Evolutionary conservation across 805 yeast species (phyloP), one percentile per base, ranked within the genome.

Genomic region (Candida dendrica): DNA sequence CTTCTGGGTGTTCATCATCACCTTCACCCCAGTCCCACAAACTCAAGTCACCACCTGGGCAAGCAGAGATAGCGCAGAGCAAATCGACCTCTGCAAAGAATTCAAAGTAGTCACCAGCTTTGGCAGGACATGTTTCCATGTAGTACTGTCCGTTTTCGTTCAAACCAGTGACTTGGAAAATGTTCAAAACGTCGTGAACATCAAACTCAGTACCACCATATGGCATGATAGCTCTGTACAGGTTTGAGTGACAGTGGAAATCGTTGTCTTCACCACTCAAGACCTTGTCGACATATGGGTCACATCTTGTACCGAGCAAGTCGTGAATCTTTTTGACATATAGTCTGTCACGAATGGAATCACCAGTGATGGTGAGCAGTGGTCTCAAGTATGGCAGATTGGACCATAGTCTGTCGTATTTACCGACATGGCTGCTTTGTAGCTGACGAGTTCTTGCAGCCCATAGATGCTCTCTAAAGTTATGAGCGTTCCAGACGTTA

Each of bases 11-110:
- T 24, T 63, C 65, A 20, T 66, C 69, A 33, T 63, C 69, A 41
- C 72, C 71, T 56, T 77, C 83, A 42, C 84, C 84, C 86, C 86
- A 80, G 37, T 77, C 84, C 85, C 85, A 80, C 40, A 68, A 65
- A 24, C 81, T 74, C 45, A 79, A 62, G 57, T 79, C 85, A 24
- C 86, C 86, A 39, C 85, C 86, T 4, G 84, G 85, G 56, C 84
- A 80, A 8, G 84, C 79, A 42, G 78, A 71, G 38, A 80, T 69
- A 8, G 85, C 85, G 49, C 81, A 75, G 39, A 80, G 59, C 44
- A 79, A 59, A 52, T 80, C 85, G 37, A 74, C 75, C 52, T 80
- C 86, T 3, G 84, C 84, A 59, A 78, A 80, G 55, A 77, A 68
- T 58, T 80, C 85, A 51, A 80, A 78, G 56, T 75, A 77, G 52